Evolutionary conservation across 116 monocot genomes (phyloP).

Genomic region (Posidonia oceanica): DNA sequence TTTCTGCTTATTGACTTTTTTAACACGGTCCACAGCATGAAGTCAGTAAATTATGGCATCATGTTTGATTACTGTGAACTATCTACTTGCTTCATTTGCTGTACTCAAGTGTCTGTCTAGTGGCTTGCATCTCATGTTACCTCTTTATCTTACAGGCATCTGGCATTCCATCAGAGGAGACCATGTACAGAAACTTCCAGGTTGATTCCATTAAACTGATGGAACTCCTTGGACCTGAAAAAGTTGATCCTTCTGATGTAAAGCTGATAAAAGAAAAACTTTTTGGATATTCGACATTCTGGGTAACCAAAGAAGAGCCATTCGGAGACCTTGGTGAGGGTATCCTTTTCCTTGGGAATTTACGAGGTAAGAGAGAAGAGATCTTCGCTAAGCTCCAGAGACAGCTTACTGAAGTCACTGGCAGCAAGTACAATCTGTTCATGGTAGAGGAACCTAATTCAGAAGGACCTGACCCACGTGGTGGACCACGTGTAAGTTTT

Average conservation of each 20-base stretch:
- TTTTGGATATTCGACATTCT: conserved; percentile 96
- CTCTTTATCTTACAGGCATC: conserved; percentile 16
- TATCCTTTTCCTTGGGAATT: conserved; percentile 87
- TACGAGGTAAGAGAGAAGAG: conserved; percentile 85
- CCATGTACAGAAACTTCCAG: conserved; percentile 70
- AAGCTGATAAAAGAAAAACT: conserved; percentile 88
- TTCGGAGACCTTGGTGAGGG: conserved; percentile 98
- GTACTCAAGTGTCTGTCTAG: not conserved
- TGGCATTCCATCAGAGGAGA: conserved; percentile 37
- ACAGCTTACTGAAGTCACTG: conserved; percentile 55
- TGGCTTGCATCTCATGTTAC: not conserved
- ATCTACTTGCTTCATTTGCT: conserved; percentile 1
- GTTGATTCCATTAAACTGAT: conserved; percentile 86
- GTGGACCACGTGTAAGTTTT: conserved; percentile 93
- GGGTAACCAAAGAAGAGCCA: conserved; percentile 90
- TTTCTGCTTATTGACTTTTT: not conserved
- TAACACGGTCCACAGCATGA: not conserved
- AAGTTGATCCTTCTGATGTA: conserved; percentile 85
- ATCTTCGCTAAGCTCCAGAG: conserved; percentile 77
- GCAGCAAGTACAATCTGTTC: conserved; percentile 82
- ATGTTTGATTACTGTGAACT: not conserved
- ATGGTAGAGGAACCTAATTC: conserved; percentile 98
- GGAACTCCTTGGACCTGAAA: conserved; percentile 96
- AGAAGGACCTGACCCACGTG: conserved; percentile 88
- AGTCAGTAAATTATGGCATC: not conserved